These are phyloP conservation scores for Lepidium aucheri DNA, from an alignment of 345 rosid species.

Conservation along the genomic window DNA sequence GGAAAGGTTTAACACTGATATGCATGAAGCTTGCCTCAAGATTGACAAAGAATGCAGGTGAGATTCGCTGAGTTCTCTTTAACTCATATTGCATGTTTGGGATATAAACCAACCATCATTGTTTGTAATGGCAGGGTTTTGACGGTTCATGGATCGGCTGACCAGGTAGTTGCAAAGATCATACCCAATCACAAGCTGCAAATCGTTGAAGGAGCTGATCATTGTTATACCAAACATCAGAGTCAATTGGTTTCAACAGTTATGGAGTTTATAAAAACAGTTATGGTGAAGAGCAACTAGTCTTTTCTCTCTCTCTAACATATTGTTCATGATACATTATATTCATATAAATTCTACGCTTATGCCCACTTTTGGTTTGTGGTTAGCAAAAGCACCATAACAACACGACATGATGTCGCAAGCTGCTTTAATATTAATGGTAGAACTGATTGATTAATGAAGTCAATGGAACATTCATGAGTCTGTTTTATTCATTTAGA, in stretches of 20 bases:
- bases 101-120: background rate
- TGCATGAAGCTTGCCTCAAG: constrained; percentile 54
- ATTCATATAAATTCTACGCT: too few species aligned
- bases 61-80: background rate
- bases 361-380: too few species aligned
- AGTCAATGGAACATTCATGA: background rate
- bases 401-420: background rate
- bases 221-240: constrained; percentile 54
- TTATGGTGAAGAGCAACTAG: constrained; percentile 13
- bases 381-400: background rate
- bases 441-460: background rate
- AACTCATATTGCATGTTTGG: background rate
- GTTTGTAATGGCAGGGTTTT: constrained; percentile 37
- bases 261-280: constrained; percentile 39
- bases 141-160: constrained; percentile 75
- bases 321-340: background rate
- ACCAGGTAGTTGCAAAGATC: constrained; percentile 53
- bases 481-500: background rate
- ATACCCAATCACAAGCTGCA: constrained; percentile 58
- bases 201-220: constrained; percentile 62
- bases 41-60: constrained; percentile 75
- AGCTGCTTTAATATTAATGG: too few species aligned
- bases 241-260: constrained; percentile 43
- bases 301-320: background rate
- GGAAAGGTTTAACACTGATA: constrained; percentile 66